Percentiles rank a stretch among this genome's conserved stretches.
Evolutionary conservation across 345 rosid species (phyloP).

Genomic region (Eucalyptus tenuipes): DNA sequence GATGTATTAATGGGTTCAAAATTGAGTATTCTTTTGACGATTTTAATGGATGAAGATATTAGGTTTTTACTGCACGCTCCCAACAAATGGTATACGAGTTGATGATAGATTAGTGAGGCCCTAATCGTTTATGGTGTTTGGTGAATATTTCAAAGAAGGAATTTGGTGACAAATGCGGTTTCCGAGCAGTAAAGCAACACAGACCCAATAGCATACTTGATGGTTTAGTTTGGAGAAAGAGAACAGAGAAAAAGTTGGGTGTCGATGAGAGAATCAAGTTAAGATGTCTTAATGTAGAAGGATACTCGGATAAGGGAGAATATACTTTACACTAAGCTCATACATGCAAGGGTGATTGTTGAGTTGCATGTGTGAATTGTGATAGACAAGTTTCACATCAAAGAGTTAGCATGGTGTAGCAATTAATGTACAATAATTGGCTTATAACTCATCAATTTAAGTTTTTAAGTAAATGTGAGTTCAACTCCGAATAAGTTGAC

Average conservation of each 20-base stretch:
- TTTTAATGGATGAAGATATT: too few relatives aligned
- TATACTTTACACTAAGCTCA: background rate
- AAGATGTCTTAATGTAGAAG: background rate
- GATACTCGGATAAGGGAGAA: background rate
- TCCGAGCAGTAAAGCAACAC: rapidly evolving
- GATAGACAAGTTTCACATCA: too few relatives aligned
- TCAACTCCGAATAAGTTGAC: too few relatives aligned
- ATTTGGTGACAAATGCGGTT: background rate
- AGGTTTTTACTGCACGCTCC: background rate
- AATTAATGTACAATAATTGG: too few relatives aligned
- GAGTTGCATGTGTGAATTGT: background rate
- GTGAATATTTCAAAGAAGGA: background rate
- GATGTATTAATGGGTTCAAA: too few relatives aligned
- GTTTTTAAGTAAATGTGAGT: background rate
- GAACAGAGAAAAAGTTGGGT: background rate
- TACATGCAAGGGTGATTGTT: background rate
- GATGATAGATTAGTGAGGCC: background rate
- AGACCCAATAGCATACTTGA: background rate
- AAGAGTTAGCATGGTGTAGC: background rate
- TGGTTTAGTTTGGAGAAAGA: background rate
- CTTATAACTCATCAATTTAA: background rate
- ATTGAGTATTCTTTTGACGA: too few relatives aligned
- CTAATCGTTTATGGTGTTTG: background rate
- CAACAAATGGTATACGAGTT: background rate
- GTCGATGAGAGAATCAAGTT: too few relatives aligned